Base-by-base conservation (phyloP, 2,329 filamentous ascomycete genomes). In the Fusarium sp. region DNA sequence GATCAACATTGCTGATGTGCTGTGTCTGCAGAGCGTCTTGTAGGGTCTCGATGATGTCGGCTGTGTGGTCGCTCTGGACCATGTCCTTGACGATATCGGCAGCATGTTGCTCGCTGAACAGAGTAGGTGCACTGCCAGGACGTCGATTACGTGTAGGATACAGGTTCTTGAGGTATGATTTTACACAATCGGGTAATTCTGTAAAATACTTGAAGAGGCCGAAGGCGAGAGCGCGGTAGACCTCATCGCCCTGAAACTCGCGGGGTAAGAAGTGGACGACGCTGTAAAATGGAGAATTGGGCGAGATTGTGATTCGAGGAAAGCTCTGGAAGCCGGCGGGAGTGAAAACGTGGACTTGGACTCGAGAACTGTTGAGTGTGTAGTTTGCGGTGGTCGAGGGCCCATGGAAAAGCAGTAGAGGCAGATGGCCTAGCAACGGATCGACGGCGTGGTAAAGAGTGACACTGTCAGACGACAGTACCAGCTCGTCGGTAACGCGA, bases 171-270 rank as follows among this genome's bases (percentile, higher is more conserved):
- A 97, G 86, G 64, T 89, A 86, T 74, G 85, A 85, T 83, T 93
- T 97, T 76, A 94, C 91, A 37, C 87, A 84, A 56, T 92, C 88
- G 23, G 94, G 90, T 53, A 99, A 85, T 80, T 98, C 95, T 65
- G 88, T 87, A 77, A 98, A 98, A 84, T 98, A 99, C 79, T 97
- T 98, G 84, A 91, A 92, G 71, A 99, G 85, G 58, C 93, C 94
- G 80, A 98, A 97, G 47, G 95, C 96, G 57, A 99, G 86, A 20
- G 92, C 96, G 44, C 96, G 91, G 80, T 92, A 97, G 69, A 97
- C 86, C 80, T 98, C 95, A 78, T 98, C 95, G 75, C 95, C 95
- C 83, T 98, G 96, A 80, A 94, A 94, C 78, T 98, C 95, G 77
- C 94, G 91, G 41, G 96, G 94, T 42, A 99, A 87, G 78, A 94